Percentiles rank a stretch among this genome's conserved stretches.
phyloP scores from a whole-genome alignment of 2,329 filamentous ascomycete species.

The Phaeoacremonium minimum region DNA sequence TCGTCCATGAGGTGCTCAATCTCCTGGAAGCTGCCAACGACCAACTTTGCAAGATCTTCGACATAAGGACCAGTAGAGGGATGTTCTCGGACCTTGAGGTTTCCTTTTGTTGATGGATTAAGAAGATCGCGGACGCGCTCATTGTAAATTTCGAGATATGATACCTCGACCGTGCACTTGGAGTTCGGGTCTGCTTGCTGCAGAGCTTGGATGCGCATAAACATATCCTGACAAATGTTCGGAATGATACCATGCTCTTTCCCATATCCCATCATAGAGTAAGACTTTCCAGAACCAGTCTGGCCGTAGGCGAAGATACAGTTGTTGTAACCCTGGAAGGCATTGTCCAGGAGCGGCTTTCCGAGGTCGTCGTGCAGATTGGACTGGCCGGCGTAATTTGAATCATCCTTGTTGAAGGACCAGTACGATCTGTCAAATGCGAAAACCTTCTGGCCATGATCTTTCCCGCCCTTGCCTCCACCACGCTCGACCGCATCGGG shows the following conservation, averaged over 20 bases:
- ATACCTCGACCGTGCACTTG: conserved; percentile 92
- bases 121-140: conserved; percentile 93
- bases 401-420: conserved; percentile 83
- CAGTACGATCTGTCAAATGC: conserved; percentile 97
- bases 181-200: conserved; percentile 65
- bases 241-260: conserved; percentile 95
- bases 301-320: conserved; percentile 99
- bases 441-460: conserved; percentile 75
- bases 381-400: conserved; percentile 85
- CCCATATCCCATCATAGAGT: conserved; percentile 99
- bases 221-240: conserved; percentile 97
- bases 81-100: conserved; percentile 95
- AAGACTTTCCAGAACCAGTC: conserved; percentile 97
- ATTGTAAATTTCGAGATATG: conserved; percentile 99
- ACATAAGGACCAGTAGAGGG: conserved; percentile 97
- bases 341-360: conserved; percentile 89
- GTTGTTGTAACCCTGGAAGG: conserved; percentile 98
- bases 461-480: conserved; percentile 62
- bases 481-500: conserved; percentile 48
- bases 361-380: conserved; percentile 86
- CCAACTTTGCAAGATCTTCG: conserved; percentile 92
- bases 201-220: conserved; percentile 72
- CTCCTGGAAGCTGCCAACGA: conserved; percentile 88
- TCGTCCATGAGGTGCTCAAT: conserved; percentile 99
- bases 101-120: conserved; percentile 92